Percentiles rank a stretch among this genome's conserved stretches.
phyloP scores from a whole-genome alignment of 2,329 filamentous ascomycete genomes.

The Colletotrichum spaethianum region DNA sequence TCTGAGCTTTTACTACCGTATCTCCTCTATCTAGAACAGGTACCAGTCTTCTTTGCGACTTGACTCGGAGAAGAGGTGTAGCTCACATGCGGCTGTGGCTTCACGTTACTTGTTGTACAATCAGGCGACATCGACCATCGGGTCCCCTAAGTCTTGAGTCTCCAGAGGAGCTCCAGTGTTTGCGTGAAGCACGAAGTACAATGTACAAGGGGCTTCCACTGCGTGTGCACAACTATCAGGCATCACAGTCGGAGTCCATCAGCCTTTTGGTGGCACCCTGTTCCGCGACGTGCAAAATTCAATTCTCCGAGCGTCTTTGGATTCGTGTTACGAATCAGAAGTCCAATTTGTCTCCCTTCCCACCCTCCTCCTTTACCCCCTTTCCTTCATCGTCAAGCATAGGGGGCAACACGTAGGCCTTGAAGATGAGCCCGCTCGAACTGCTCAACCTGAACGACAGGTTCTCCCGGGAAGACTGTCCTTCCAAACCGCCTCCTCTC shows the following conservation, averaged over 20 bases:
- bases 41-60: neutral
- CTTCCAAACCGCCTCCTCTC: constrained; percentile 83
- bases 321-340: constrained; percentile 65
- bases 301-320: neutral
- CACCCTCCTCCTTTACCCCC: constrained; percentile 62
- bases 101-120: neutral
- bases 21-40: neutral
- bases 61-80: neutral
- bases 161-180: neutral
- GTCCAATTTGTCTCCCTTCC: constrained; percentile 77
- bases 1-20: neutral
- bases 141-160: neutral
- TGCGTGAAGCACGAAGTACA: neutral
- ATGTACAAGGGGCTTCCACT: neutral
- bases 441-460: constrained; percentile 91
- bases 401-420: constrained; percentile 90
- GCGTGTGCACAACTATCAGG: neutral
- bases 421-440: constrained; percentile 84
- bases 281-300: no score
- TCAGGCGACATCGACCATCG: neutral
- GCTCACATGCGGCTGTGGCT: neutral
- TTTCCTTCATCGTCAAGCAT: constrained; percentile 74
- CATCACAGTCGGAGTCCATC: neutral
- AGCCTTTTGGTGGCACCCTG: neutral
- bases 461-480: constrained; percentile 82